These are phyloP conservation scores for Ascocoryne sarcoides DNA, from an alignment of 2,329 filamentous ascomycete species.

Conservation along the genomic window DNA sequence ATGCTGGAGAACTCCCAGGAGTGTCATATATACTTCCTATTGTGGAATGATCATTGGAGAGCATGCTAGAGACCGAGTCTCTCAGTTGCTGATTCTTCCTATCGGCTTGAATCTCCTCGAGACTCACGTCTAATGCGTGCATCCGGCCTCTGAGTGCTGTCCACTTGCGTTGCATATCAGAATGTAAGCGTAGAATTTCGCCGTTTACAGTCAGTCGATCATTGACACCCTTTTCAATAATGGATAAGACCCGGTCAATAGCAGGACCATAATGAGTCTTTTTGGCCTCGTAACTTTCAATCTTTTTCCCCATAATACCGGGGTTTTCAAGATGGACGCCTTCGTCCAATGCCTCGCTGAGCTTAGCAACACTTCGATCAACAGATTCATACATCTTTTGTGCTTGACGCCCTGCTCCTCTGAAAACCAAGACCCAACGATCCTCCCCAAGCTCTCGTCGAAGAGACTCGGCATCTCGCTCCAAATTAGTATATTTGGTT, in stretches of 20 bases:
- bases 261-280: slow-evolving; percentile 89
- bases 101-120: slow-evolving; percentile 64
- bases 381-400: slow-evolving; percentile 97
- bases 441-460: slow-evolving; percentile 90
- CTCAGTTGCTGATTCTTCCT: slow-evolving; percentile 65
- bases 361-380: slow-evolving; percentile 73
- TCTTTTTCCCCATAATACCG: slow-evolving; percentile 64
- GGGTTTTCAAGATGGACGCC: slow-evolving; percentile 66
- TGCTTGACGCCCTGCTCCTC: slow-evolving; percentile 83
- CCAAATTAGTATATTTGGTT: slow-evolving; percentile 76
- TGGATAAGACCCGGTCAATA: slow-evolving; percentile 80
- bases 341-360: slow-evolving; percentile 70
- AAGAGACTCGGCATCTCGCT: slow-evolving; percentile 81
- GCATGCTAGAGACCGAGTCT: slow-evolving; percentile 87
- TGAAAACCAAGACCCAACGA: slow-evolving; percentile 91
- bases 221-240: slow-evolving; percentile 92
- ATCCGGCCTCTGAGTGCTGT: slow-evolving; percentile 67
- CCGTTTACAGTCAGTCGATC: slow-evolving; percentile 95
- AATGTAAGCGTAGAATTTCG: slow-evolving; percentile 79
- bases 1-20: slow-evolving; percentile 54
- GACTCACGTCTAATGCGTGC: slow-evolving; percentile 60
- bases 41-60: slow-evolving; percentile 42
- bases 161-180: slow-evolving; percentile 79
- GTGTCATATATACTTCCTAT: slow-evolving; percentile 37
- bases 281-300: slow-evolving; percentile 91